Base-by-base conservation (phyloP, 169 alveolate genomes). In the Cytauxzoon felis region DNA sequence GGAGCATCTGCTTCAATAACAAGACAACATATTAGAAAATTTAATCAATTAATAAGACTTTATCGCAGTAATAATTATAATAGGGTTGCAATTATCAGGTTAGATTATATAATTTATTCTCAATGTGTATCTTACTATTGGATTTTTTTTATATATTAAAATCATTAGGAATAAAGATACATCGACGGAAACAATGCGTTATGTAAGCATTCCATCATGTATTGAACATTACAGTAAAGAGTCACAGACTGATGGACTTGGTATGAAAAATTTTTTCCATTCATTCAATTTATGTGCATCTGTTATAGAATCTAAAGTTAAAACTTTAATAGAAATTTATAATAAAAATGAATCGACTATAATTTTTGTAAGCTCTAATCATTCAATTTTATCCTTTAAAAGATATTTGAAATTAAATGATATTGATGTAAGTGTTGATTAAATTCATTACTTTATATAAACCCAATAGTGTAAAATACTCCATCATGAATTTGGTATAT, bases 1-100 rank as follows among this genome's bases (percentile, higher is more conserved):
- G 78, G 81, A 0, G 86, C 86, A 6, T 76, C 86, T 1, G 86
- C 86, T 8, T 65, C 86, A 2, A 42, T 76, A 4, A 47, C 80
- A 13, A 21, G 86, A 32, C n/a, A 45, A n/a, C 80, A 65, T 32
- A 66, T 64, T 11, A 43, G 86, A 29, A 49, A 40, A 41, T 18
- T 76, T 36, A 71, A 76, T 50, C 30, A 33, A 7, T 27, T 69
- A 34, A 42, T 76, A 13, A 58, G 54, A 41, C 41, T 70, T 16
- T 76, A 65, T 34, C 48, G 81, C n/a, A 76, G 42, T 11, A 38
- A 32, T 4, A 59, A 33, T 18, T 24, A 27, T 8, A 59, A 68
- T 66, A 56, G 57, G 26, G 64, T 65, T n/a, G 81, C 84, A n/a
- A n/a, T 73, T 38, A 73, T 73, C 9, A 38, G 78, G 78, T 65